phyloP scores from a whole-genome alignment of 768 basidiomycete genomes.

The Pisolithus orientalis region DNA sequence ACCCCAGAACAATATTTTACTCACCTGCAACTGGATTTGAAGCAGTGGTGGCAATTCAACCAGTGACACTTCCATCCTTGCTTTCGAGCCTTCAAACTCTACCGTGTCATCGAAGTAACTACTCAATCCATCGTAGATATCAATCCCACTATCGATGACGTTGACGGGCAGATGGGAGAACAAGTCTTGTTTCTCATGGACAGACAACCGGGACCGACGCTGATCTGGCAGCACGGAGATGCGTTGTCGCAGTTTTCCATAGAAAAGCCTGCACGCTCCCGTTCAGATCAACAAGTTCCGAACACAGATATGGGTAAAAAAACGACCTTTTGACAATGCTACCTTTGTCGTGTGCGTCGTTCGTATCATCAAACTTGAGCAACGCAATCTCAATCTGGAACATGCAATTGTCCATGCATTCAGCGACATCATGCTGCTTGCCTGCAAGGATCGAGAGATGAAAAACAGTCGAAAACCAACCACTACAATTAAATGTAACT shows the following conservation, averaged over 20 bases:
- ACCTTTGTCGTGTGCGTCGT: slow-evolving; percentile 46
- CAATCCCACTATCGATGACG: slow-evolving; percentile 81
- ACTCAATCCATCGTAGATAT: slow-evolving; percentile 90
- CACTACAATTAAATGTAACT: slow-evolving; percentile 14
- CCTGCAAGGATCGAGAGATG: slow-evolving; percentile 37
- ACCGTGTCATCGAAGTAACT: slow-evolving; percentile 86
- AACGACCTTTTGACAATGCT: slow-evolving; percentile 79
- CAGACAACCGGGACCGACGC: slow-evolving; percentile 41
- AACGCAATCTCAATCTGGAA: slow-evolving; percentile 96
- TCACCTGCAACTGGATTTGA: slow-evolving; percentile 93
- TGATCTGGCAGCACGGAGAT: slow-evolving; percentile 31
- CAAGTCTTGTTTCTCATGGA: slow-evolving; percentile 83
- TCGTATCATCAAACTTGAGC: slow-evolving; percentile 55
- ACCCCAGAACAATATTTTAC: slow-evolving; percentile 10
- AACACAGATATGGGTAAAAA: slow-evolving; percentile 3
- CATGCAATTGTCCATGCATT: slow-evolving; percentile 99
- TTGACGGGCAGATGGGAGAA: slow-evolving; percentile 95
- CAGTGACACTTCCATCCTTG: slow-evolving; percentile 80
- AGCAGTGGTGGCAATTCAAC: slow-evolving; percentile 85
- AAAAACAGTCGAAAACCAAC: slow-evolving; percentile 1
- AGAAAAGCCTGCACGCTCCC: slow-evolving; percentile 60
- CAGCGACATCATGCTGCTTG: slow-evolving; percentile 95
- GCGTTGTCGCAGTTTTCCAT: slow-evolving; percentile 76
- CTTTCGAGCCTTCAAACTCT: slow-evolving; percentile 83
- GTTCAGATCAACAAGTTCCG: background rate